phyloP scores from a whole-genome alignment of 2,329 filamentous ascomycete genomes.

The Colletotrichum sp. region DNA sequence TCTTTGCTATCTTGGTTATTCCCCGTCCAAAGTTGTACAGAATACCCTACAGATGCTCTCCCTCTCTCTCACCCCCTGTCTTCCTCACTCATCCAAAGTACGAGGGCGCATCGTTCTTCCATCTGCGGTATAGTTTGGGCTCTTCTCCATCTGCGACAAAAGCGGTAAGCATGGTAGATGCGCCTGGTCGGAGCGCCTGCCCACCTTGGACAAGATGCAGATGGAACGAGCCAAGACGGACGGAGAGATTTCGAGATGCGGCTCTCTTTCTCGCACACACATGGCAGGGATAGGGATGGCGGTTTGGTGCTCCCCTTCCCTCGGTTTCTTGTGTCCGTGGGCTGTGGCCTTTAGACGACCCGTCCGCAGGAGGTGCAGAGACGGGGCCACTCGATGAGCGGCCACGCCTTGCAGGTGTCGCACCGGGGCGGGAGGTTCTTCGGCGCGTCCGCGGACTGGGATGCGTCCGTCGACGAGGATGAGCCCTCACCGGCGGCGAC shows the following conservation, averaged over 20 bases:
- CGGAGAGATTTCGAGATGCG: neutral
- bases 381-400: slow-evolving; percentile 3
- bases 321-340: neutral
- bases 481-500: neutral
- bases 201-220: neutral
- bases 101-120: neutral
- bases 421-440: neutral
- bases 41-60: neutral
- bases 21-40: neutral
- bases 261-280: neutral
- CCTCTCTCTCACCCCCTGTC: neutral
- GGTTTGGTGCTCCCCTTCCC: neutral
- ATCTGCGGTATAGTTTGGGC: neutral
- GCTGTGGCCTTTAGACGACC: neutral
- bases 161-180: neutral
- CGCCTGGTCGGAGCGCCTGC: neutral
- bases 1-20: neutral
- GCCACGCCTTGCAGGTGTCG: neutral
- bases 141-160: neutral
- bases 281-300: neutral
- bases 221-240: neutral
- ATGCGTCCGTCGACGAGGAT: neutral
- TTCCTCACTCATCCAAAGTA: neutral
- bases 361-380: neutral
- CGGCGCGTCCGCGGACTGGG: neutral